Conservation (phyloP, 78 protist species). For the Polysphondylium violaceum region DNA sequence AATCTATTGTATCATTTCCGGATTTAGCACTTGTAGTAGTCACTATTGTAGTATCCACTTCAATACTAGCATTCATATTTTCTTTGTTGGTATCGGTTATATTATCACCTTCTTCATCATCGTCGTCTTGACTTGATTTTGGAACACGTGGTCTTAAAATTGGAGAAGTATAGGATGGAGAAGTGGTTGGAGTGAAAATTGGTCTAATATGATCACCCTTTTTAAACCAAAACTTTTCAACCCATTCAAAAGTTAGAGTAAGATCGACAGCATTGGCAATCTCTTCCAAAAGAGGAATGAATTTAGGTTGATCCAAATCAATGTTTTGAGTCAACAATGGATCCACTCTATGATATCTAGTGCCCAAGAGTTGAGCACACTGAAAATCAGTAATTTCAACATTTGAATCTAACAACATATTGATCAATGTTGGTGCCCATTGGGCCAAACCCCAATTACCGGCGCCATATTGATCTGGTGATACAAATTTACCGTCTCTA, state of each 20-base stretch:
- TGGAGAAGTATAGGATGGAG: constrained; percentile 34
- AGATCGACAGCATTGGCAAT: constrained; percentile 61
- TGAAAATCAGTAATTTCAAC: constrained; percentile 68
- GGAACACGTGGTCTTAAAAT: neutral
- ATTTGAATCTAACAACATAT: constrained; percentile 68
- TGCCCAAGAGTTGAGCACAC: constrained; percentile 52
- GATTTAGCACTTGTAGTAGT: neutral
- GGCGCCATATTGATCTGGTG: constrained; percentile 58
- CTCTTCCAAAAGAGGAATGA: constrained; percentile 44
- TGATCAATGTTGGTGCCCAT: constrained; percentile 75
- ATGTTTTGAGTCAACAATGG: constrained; percentile 55
- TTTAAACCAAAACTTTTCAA: constrained; percentile 53
- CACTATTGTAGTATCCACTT: neutral
- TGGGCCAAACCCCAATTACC: constrained; percentile 82
- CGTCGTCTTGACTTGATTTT: neutral
- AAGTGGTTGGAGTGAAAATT: constrained; percentile 38
- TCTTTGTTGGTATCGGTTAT: neutral
- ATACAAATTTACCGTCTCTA: constrained; percentile 57
- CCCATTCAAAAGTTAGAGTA: constrained; percentile 46
- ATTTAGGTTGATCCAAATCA: constrained; percentile 64
- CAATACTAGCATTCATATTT: neutral
- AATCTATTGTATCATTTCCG: too few relatives aligned
- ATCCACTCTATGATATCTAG: constrained; percentile 60
- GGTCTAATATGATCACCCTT: neutral
- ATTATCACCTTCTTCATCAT: neutral